Base-by-base conservation (phyloP, 1,284 basidiomycete species). In the Fomitopsis schrenkii region DNA sequence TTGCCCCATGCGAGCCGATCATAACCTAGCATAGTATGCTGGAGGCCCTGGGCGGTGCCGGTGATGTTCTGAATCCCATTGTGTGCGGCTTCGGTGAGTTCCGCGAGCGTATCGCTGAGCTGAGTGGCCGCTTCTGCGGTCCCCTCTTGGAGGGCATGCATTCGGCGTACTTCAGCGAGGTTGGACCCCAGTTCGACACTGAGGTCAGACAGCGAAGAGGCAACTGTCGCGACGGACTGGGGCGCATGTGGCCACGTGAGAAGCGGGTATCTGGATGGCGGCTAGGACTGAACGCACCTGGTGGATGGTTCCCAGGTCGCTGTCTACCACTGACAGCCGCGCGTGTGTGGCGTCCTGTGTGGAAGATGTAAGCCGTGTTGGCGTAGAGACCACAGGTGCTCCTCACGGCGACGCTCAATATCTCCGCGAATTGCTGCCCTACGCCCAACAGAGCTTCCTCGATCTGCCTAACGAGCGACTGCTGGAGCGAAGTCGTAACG, bases 21-120 rank as follows among this genome's bases (percentile, higher is more conserved):
- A 26, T 33, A 36, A 5, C 52, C 52, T 6, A 54, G 35, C 52
- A 54, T 19, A 30, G 10, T 40, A 12, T 38, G 26, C 2, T 36
- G 52, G 35, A 54, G 36, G 33, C 52, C 35, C 15, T 54, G 10
- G 1, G 52, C 52, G 52, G 52, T 54, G 22, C 52, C 36, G 10
- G 52, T 36, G 52, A 54, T 54, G 36, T 54, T 54, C 35, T 54
- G 52, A 2, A 54, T 36, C 35, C 36, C 52, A 5, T 19, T 8
- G 38, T 75, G 75, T 0, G 80, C 73, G 9, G 72, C 74, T 42
- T 71, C 67, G 1, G 78, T 74, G 26, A 84, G 70, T 17, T 71
- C 70, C 6, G 72, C 66, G 30, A 86, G 62, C 1, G 72, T 68
- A 22, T 67, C 66, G 19, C 69, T 68, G 12, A 86, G 75, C 10